Conservation (phyloP, 2,329 filamentous ascomycete genomes). For the Hypoxylon sp. region DNA sequence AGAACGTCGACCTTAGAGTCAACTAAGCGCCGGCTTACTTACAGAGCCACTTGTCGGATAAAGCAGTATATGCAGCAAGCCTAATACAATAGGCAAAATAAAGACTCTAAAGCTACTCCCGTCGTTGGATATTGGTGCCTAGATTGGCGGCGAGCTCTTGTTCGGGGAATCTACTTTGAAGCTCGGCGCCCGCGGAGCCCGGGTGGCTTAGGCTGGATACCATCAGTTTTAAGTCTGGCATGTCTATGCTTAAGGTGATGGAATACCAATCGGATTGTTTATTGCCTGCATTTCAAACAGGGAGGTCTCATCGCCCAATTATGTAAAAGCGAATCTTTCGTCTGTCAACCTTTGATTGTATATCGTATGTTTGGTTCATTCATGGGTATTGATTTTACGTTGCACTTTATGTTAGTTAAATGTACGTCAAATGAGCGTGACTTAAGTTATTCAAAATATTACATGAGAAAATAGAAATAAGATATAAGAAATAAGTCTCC, state of each 20-base stretch:
- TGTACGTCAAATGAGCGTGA: no score
- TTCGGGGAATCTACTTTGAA: conserved; percentile 11
- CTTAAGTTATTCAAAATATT: no score
- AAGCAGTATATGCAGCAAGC: conserved; percentile 6
- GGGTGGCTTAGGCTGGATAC: conserved; percentile 14
- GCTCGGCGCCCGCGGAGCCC: conserved; percentile 50
- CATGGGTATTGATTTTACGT: no score
- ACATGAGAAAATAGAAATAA: no score
- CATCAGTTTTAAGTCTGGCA: conserved; percentile 14
- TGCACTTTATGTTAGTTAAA: no score
- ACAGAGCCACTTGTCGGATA: neutral
- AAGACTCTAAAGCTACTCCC: neutral
- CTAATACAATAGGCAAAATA: neutral
- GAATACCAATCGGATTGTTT: conserved; percentile 5
- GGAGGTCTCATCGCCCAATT: neutral
- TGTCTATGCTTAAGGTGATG: neutral
- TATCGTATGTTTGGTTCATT: no score
- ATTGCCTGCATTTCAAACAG: conserved; percentile 12
- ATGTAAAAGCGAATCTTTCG: no score
- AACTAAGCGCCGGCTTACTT: neutral
- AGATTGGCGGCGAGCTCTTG: conserved; percentile 17
- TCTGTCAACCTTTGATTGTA: no score
- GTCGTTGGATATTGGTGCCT: conserved; percentile 6
- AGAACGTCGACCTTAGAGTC: no score
- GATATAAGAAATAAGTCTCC: no score